Base-by-base conservation (phyloP, 768 basidiomycete genomes). In the Favolaschia claudopus region DNA sequence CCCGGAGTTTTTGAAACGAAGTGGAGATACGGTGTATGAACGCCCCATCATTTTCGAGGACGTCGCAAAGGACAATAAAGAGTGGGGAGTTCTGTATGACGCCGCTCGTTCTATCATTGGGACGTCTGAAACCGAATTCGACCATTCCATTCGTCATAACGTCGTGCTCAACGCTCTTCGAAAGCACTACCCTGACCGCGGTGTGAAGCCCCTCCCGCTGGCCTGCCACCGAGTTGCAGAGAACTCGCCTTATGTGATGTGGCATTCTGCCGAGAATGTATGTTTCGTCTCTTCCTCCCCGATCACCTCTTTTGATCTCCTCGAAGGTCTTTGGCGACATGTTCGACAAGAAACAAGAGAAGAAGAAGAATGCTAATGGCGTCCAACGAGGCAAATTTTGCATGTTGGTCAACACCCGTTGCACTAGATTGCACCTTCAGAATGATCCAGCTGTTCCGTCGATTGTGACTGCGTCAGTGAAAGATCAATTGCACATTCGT, bases 361-460 rank as follows among this genome's bases (percentile, higher is more conserved):
- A n/a, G n/a, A n/a, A n/a, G n/a, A n/a, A n/a, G n/a, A n/a, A n/a
- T n/a, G n/a, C n/a, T n/a, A n/a, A n/a, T n/a, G n/a, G n/a, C n/a
- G n/a, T n/a, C n/a, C n/a, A n/a, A n/a, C n/a, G n/a, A n/a, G n/a
- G n/a, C n/a, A n/a, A n/a, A n/a, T n/a, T n/a, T n/a, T n/a, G n/a
- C n/a, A n/a, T n/a, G n/a, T n/a, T n/a, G n/a, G n/a, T n/a, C n/a
- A 53, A 53, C 51, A 53, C 40, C 19, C 40, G 51, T 7, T 53
- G 51, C 51, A 53, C 51, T 25, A 33, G 40, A 28, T 43, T 53
- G 8, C 25, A 33, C 17, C 40, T 53, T 43, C 29, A 53, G 10
- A 22, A 29, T n/a, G 13, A 22, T 9, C 24, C 20, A 20, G 29
- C 31, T 27, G 40, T 34, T 43, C 27, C 20, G 40, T 34, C 51